These are phyloP conservation scores for Ustilago tritici DNA, from an alignment of 1,284 basidiomycete species.

Conservation along the genomic window DNA sequence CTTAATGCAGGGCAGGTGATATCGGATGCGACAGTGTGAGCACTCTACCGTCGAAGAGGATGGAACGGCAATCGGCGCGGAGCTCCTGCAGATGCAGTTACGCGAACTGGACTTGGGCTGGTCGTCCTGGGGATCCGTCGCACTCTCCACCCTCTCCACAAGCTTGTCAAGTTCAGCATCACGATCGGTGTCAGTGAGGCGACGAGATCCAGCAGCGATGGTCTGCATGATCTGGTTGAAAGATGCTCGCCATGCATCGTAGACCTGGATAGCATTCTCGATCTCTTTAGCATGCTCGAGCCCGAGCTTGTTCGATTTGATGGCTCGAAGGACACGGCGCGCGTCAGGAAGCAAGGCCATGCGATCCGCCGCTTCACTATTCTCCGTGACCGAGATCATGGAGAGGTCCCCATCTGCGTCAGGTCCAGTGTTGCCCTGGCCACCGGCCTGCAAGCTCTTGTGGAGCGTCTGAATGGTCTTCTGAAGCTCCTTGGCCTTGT, in stretches of 20 bases:
- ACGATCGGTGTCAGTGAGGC: constrained; percentile 35
- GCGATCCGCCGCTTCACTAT: constrained; percentile 32
- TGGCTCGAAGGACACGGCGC: constrained; percentile 43
- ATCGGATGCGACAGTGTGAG: constrained; percentile 47
- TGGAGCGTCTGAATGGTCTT: constrained; percentile 31
- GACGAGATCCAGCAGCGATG: constrained; percentile 19
- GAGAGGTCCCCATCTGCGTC: constrained; percentile 43
- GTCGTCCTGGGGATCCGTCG: constrained; percentile 43
- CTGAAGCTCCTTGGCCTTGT: constrained; percentile 49
- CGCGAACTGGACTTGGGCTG: constrained; percentile 30
- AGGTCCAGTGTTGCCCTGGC: not conserved
- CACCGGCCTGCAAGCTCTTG: constrained; percentile 29
- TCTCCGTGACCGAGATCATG: constrained; percentile 44
- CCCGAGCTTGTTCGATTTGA: constrained; percentile 42
- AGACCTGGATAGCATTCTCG: constrained; percentile 42
- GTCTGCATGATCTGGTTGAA: constrained; percentile 43
- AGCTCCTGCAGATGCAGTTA: constrained; percentile 61
- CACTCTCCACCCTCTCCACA: constrained; percentile 42
- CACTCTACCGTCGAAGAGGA: constrained; percentile 46
- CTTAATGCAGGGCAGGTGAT: constrained; percentile 61
- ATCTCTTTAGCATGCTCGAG: constrained; percentile 42
- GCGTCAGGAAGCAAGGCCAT: constrained; percentile 54
- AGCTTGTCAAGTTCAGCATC: constrained; percentile 43
- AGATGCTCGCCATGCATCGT: constrained; percentile 52
- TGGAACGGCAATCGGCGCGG: constrained; percentile 24